These are phyloP conservation scores for Jatropha curcas DNA, from an alignment of 345 rosid species.

Conservation along the genomic window DNA sequence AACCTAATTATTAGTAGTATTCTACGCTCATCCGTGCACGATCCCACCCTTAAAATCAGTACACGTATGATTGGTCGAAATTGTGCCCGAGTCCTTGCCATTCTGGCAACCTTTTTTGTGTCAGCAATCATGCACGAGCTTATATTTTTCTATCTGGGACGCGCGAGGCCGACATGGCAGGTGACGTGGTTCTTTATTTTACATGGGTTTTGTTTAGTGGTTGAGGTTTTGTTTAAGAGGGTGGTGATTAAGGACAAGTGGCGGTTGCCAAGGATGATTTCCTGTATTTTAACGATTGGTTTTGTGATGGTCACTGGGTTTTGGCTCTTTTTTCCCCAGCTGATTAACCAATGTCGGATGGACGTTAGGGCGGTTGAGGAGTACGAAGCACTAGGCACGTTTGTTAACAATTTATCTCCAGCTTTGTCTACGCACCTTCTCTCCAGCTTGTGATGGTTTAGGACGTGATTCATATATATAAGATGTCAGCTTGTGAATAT, in stretches of 20 bases:
- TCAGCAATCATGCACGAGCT: conserved; percentile 67
- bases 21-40: conserved; percentile 53
- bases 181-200: conserved; percentile 53
- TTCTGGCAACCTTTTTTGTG: conserved; percentile 39
- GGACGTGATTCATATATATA: no score
- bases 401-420: neutral
- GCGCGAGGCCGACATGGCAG: conserved; percentile 47
- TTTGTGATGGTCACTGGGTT: conserved; percentile 30
- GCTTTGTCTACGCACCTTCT: neutral
- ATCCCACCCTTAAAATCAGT: conserved; percentile 27
- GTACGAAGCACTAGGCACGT: conserved; percentile 25
- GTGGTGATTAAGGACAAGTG: conserved; percentile 12
- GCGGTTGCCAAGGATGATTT: conserved; percentile 12
- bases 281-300: conserved; percentile 22
- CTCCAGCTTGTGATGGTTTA: neutral
- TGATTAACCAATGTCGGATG: conserved; percentile 3
- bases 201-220: conserved; percentile 37
- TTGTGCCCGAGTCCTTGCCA: conserved; percentile 45
- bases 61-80: conserved; percentile 23
- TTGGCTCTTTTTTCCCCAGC: conserved; percentile 38
- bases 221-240: conserved; percentile 14
- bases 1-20: conserved; percentile 54
- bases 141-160: conserved; percentile 50
- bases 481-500: no score
- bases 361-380: conserved; percentile 42